phyloP scores from a whole-genome alignment of 179 eudicot species.

The Drosera spatulata region DNA sequence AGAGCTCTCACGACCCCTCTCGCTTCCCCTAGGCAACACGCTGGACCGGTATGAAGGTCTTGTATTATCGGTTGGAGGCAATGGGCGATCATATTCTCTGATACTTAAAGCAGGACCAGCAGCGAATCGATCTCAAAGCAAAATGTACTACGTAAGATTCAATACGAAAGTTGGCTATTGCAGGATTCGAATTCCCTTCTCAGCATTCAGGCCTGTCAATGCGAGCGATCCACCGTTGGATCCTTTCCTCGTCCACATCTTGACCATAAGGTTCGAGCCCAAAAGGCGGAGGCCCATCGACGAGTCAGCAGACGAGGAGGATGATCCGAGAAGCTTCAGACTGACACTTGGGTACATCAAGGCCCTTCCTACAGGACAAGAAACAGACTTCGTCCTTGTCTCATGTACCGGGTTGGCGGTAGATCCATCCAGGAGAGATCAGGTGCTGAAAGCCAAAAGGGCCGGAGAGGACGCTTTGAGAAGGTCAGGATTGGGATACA shows the following conservation, averaged over 20 bases:
- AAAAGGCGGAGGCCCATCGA: slow-evolving; percentile 82
- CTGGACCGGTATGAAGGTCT: slow-evolving; percentile 98
- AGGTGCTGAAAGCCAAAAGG: slow-evolving; percentile 88
- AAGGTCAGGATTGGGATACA: slow-evolving; percentile 94
- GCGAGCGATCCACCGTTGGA: slow-evolving; percentile 89
- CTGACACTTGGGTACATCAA: slow-evolving; percentile 78
- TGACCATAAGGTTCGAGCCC: slow-evolving; percentile 87
- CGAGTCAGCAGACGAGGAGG: slow-evolving; percentile 48
- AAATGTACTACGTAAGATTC: slow-evolving; percentile 66
- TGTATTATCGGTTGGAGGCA: slow-evolving; percentile 86
- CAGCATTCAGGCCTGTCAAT: slow-evolving; percentile 78
- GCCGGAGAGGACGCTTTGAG: slow-evolving; percentile 93
- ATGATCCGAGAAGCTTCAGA: slow-evolving; percentile 81
- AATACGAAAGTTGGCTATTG: slow-evolving; percentile 94
- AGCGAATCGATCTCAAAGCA: slow-evolving; percentile 62
- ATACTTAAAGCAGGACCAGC: slow-evolving; percentile 79
- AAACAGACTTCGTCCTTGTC: slow-evolving; percentile 90
- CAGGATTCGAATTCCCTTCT: slow-evolving; percentile 95
- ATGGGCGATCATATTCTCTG: slow-evolving; percentile 82
- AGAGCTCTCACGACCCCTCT: slow-evolving; percentile 66
- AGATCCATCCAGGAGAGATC: slow-evolving; percentile 70
- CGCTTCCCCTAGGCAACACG: slow-evolving; percentile 84
- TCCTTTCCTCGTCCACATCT: slow-evolving; percentile 89
- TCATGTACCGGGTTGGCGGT: slow-evolving; percentile 92
- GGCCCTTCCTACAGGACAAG: slow-evolving; percentile 94